Conservation (phyloP, 73 alveolate species). For the Tetrahymena elliotti region DNA sequence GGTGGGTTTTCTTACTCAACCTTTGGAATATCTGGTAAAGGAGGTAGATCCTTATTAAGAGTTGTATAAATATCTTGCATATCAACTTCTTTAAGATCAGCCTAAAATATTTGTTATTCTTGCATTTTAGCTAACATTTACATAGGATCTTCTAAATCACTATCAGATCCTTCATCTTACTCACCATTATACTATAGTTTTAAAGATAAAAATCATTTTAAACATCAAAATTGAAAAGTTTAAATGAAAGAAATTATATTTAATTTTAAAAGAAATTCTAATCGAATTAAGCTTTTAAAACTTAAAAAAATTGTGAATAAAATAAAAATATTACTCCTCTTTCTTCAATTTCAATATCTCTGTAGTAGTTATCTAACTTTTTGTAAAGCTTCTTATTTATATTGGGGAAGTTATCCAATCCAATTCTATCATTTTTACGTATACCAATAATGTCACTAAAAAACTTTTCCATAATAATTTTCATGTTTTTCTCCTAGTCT, state of each 20-base stretch:
- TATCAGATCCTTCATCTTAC: constrained; percentile 17
- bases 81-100: constrained; percentile 1
- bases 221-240: no score
- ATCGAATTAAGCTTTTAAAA: no score
- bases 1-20: constrained; percentile 70
- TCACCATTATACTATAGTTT: constrained; percentile 3
- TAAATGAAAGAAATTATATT: no score
- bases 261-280: no score
- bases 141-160: constrained; percentile 16
- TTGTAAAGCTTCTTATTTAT: constrained; percentile 17
- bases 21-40: constrained; percentile 58
- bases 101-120: constrained; percentile 9
- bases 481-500: constrained; percentile 28
- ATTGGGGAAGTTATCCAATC: constrained; percentile 21
- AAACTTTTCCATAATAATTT: not conserved
- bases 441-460: constrained; percentile 14
- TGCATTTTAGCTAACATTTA: constrained; percentile 12
- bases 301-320: no score
- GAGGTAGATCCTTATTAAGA: constrained; percentile 57
- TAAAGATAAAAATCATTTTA: no score
- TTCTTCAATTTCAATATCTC: constrained; percentile 1
- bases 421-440: constrained; percentile 14
- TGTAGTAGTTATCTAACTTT: constrained; percentile 9
- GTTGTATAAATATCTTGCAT: constrained; percentile 12
- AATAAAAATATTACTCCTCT: not conserved